These are phyloP conservation scores for Amanita rubescens DNA, from an alignment of 768 basidiomycete genomes.

Conservation along the genomic window DNA sequence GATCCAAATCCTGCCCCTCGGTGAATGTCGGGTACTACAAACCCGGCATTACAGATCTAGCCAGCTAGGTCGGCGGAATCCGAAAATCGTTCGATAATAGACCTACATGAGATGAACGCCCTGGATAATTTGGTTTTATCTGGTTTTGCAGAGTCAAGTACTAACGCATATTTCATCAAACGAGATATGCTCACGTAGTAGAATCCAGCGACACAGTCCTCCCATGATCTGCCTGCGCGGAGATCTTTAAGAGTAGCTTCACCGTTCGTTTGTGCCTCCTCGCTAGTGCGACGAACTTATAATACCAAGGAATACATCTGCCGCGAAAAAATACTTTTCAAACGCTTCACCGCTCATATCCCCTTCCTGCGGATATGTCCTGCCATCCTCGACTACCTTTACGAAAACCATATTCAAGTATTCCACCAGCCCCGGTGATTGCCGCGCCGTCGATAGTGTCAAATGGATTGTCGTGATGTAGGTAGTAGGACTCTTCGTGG, in stretches of 20 bases:
- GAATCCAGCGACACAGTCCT: slow-evolving; percentile 64
- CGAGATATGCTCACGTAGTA: slow-evolving; percentile 66
- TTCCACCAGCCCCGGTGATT: slow-evolving; percentile 44
- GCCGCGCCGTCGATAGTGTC: slow-evolving; percentile 30
- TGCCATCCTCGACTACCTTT: slow-evolving; percentile 66
- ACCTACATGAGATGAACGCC: too few species aligned
- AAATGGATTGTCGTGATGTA: slow-evolving; percentile 48
- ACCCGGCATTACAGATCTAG: slow-evolving; percentile 91
- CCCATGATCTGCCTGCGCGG: slow-evolving; percentile 50
- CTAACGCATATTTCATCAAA: slow-evolving; percentile 3
- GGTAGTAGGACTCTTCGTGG: neutral
- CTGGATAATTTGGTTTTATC: slow-evolving; percentile 88
- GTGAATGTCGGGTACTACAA: slow-evolving; percentile 54
- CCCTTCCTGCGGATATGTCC: slow-evolving; percentile 81
- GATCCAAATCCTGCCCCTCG: slow-evolving; percentile 63
- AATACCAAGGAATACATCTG: too few species aligned
- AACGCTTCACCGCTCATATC: slow-evolving; percentile 48
- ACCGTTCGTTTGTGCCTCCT: too few species aligned
- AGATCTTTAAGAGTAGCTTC: slow-evolving; percentile 32
- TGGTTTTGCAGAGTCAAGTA: slow-evolving; percentile 2
- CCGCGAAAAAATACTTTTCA: slow-evolving; percentile 69
- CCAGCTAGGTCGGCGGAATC: too few species aligned
- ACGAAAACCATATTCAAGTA: slow-evolving; percentile 58
- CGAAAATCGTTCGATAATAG: neutral
- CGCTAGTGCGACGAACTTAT: too few species aligned